Evolutionary conservation across 352 stramenopile species (phyloP).

Genomic region (Phytopythium boreale): DNA sequence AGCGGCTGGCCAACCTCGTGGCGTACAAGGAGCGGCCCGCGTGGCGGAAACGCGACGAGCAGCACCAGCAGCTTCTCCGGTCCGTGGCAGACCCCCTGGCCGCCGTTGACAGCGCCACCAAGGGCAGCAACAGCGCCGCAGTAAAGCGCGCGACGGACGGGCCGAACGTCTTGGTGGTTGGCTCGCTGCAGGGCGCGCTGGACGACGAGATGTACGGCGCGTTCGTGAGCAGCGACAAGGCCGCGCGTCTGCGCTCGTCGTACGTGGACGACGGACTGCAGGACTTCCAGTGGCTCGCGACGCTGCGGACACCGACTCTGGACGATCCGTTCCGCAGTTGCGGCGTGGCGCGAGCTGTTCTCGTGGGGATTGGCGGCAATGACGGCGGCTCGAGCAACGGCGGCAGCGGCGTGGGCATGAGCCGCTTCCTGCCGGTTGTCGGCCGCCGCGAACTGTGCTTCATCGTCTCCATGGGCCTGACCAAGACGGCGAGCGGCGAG

Average conservation of each 20-base stretch:
- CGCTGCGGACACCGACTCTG: slow-evolving; percentile 21
- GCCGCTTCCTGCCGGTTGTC: slow-evolving; percentile 22
- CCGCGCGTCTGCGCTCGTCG: slow-evolving; percentile 31
- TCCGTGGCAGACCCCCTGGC: background rate
- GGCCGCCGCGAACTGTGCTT: slow-evolving; percentile 31
- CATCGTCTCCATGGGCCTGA: slow-evolving; percentile 28
- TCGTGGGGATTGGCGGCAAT: slow-evolving; percentile 14
- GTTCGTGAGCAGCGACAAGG: slow-evolving; percentile 24
- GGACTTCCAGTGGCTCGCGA: slow-evolving; percentile 32
- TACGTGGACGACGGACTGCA: slow-evolving; percentile 40
- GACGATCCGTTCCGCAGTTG: slow-evolving; percentile 35
- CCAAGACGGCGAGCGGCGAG: slow-evolving; percentile 22
- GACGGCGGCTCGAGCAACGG: slow-evolving; percentile 24
- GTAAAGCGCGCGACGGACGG: background rate
- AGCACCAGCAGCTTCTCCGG: slow-evolving; percentile 1
- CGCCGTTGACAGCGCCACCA: background rate
- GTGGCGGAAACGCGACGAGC: slow-evolving; percentile 11
- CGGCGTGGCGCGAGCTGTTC: slow-evolving; percentile 30
- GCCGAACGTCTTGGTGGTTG: slow-evolving; percentile 25
- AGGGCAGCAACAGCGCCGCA: background rate
- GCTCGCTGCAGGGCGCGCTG: slow-evolving; percentile 43
- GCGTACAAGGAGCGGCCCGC: slow-evolving; percentile 34
- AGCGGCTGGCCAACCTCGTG: slow-evolving; percentile 30
- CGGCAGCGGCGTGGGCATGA: slow-evolving; percentile 11
- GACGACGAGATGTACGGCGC: slow-evolving; percentile 61